phyloP scores from a whole-genome alignment of 2,329 filamentous ascomycete genomes.

The Clarireedia monteithiana region DNA sequence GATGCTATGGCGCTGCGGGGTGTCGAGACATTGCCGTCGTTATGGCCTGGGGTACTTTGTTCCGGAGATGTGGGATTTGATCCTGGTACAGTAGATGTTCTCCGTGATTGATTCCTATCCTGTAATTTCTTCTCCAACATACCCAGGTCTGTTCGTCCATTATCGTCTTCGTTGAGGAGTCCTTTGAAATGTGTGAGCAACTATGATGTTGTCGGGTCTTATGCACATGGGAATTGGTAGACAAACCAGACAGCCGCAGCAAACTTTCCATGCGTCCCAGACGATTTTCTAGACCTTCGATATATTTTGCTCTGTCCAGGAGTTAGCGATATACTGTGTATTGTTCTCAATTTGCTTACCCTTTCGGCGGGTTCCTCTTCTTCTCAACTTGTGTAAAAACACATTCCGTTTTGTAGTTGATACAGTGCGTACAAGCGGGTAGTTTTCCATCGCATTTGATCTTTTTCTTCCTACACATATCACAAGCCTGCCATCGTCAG shows the following conservation, averaged over 20 bases:
- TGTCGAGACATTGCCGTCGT: conserved; percentile 31
- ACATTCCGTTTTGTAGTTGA: conserved; percentile 97
- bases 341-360: conserved; percentile 46
- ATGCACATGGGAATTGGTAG: background rate
- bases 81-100: conserved; percentile 23
- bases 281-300: conserved; percentile 91
- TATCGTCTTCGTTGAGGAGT: conserved; percentile 76
- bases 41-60: conserved; percentile 34
- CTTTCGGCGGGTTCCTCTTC: conserved; percentile 94
- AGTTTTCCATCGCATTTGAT: conserved; percentile 98
- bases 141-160: conserved; percentile 77
- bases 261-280: conserved; percentile 94
- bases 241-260: conserved; percentile 67
- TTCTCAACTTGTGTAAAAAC: conserved; percentile 98
- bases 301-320: conserved; percentile 76
- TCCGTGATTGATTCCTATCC: conserved; percentile 39
- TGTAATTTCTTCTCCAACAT: conserved; percentile 72
- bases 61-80: conserved; percentile 28
- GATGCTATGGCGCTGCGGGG: conserved; percentile 43
- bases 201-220: conserved; percentile 11
- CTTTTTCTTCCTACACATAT: conserved; percentile 86
- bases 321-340: conserved; percentile 23
- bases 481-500: conserved; percentile 42
- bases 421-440: conserved; percentile 89
- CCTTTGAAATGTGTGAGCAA: conserved; percentile 36